A percentile compares a stretch with the other conserved stretches of the same genome.
Evolutionary conservation across 1,284 basidiomycete genomes (phyloP).

Genomic region (Laetiporus sulphureus): DNA sequence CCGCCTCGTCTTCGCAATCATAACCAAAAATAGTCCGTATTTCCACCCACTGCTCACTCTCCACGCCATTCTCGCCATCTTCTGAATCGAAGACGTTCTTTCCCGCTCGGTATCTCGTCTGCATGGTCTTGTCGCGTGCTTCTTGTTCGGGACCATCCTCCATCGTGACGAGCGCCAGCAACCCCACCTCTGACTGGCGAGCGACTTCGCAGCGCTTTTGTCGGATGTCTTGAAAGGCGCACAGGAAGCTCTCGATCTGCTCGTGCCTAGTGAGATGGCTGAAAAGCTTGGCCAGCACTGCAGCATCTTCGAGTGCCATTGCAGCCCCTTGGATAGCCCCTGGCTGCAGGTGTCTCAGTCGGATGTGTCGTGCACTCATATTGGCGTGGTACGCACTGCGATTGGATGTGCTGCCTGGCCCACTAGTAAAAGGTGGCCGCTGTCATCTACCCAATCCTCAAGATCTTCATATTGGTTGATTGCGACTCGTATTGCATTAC

Average conservation of each 20-base stretch:
- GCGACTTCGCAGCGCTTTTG: slow-evolving; percentile 16
- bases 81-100: slow-evolving; percentile 25
- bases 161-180: slow-evolving; percentile 13
- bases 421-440: slow-evolving; percentile 19
- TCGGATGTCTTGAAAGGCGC: slow-evolving; percentile 46
- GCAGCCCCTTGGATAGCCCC: slow-evolving; percentile 34
- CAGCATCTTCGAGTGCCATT: slow-evolving; percentile 45
- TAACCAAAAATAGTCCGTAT: slow-evolving; percentile 26
- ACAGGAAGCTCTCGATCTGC: slow-evolving; percentile 46
- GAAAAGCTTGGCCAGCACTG: slow-evolving; percentile 51
- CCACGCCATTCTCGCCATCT: slow-evolving; percentile 19
- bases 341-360: slow-evolving; percentile 14
- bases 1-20: slow-evolving; percentile 31
- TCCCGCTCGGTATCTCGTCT: slow-evolving; percentile 32
- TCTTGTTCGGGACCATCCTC: slow-evolving; percentile 24
- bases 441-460: slow-evolving; percentile 24
- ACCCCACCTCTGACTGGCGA: slow-evolving; percentile 14
- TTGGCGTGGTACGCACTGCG: slow-evolving; percentile 37
- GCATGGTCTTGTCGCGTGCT: slow-evolving; percentile 37
- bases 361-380: neutral
- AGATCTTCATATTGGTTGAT: slow-evolving; percentile 17
- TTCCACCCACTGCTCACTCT: slow-evolving; percentile 22
- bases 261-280: slow-evolving; percentile 41
- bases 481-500: slow-evolving; percentile 9
- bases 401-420: slow-evolving; percentile 44